phyloP scores from a whole-genome alignment of 768 basidiomycete genomes.

The Naganishia kalamii region DNA sequence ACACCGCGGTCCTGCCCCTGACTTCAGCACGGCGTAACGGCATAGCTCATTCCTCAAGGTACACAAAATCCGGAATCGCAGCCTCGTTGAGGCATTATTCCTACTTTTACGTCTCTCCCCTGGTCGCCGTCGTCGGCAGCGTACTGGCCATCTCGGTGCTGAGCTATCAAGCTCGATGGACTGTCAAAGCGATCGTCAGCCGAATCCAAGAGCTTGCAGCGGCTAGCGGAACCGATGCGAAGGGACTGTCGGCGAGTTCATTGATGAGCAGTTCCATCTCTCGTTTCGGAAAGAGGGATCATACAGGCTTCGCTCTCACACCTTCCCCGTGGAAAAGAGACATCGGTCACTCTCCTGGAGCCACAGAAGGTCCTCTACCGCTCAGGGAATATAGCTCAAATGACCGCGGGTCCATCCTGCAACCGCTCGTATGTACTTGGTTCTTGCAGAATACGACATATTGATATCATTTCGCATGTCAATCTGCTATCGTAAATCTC shows the following conservation, averaged over 20 bases:
- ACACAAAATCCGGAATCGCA: not conserved
- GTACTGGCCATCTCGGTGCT: not conserved
- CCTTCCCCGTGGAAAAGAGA: not conserved
- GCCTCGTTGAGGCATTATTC: not conserved
- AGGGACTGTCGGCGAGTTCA: too few relatives aligned
- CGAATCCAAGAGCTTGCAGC: not conserved
- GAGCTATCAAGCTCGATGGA: conserved; percentile 2
- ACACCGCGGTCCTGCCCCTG: not conserved
- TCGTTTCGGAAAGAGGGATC: too few relatives aligned
- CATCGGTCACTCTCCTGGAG: not conserved
- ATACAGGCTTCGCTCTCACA: too few relatives aligned
- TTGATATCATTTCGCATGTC: not conserved
- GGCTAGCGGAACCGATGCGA: not conserved
- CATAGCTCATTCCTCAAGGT: not conserved
- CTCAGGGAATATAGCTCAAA: too few relatives aligned
- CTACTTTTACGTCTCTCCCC: not conserved
- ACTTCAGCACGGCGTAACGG: not conserved
- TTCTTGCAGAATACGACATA: not conserved
- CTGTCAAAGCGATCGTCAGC: not conserved
- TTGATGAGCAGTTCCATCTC: too few relatives aligned
- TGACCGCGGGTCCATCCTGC: not conserved
- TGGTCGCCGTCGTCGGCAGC: not conserved
- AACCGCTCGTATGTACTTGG: conserved; percentile 4
- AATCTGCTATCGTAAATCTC: not conserved
- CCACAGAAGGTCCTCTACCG: too few relatives aligned